These are phyloP conservation scores for Sugiyamaella lignohabitans DNA, from an alignment of 805 yeast species.

Conservation along the genomic window DNA sequence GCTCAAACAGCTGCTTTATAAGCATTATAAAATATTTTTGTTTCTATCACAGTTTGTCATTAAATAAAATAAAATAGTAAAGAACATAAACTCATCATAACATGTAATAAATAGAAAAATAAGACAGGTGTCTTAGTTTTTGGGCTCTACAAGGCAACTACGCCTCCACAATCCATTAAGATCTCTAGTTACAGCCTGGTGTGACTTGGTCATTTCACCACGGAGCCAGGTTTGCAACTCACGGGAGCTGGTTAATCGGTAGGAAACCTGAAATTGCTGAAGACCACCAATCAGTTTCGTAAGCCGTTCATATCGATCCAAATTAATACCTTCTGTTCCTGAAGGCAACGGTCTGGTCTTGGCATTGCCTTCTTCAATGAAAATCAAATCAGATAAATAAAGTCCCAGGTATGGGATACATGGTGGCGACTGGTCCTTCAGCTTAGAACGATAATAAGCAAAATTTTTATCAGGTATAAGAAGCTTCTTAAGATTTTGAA, in stretches of 20 bases:
- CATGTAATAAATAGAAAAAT: conserved; percentile 5
- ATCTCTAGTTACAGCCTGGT: conserved; percentile 25
- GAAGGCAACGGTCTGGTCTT: conserved; percentile 11
- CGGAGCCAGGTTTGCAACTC: conserved; percentile 32
- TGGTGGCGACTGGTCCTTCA: conserved; percentile 23
- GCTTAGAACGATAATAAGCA: conserved; percentile 27
- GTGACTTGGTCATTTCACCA: conserved; percentile 29
- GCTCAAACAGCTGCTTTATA: too few species aligned
- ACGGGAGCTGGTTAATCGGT: conserved; percentile 15
- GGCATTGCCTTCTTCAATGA: conserved; percentile 35
- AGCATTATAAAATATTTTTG: too few species aligned
- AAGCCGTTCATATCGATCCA: conserved; percentile 31
- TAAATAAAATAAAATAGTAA: conserved; percentile 1
- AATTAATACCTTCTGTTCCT: conserved; percentile 26
- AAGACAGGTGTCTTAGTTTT: conserved; percentile 7
- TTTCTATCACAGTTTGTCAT: too few species aligned
- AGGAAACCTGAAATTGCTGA: conserved; percentile 30
- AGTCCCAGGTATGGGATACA: conserved; percentile 34
- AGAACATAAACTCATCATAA: conserved; percentile 1
- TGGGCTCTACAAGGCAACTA: conserved; percentile 32
- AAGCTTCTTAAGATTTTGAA: conserved; percentile 25
- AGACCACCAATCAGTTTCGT: conserved; percentile 29
- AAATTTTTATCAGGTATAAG: conserved; percentile 33
- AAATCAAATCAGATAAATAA: conserved; percentile 31
- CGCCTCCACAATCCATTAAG: conserved; percentile 33